Base-by-base conservation (phyloP, 768 basidiomycete genomes). In the Astraeus odoratus region DNA sequence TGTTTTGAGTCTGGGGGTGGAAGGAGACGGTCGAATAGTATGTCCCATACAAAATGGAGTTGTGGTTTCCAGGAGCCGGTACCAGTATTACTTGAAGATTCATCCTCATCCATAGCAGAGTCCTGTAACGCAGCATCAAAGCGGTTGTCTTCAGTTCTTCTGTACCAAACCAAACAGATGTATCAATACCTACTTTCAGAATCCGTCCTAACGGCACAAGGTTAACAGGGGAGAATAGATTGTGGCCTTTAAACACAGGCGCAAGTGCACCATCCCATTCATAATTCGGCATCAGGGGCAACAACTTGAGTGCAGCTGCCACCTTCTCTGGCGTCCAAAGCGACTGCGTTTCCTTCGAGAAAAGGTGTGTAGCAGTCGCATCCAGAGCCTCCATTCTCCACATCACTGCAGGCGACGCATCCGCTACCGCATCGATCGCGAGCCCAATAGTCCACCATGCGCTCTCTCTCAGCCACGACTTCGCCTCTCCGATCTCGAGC, bases 381-480 rank as follows among this genome's bases (percentile, higher is more conserved):
- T 75, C 67, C 12, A 84, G 54, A 4, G 82, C 91, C 19, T 78
- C 72, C 1, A 72, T 69, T 61, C 80, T 83, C 91, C 93, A 96
- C 0, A 74, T 47, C 13, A 83, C 78, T 4, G 77, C 66, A 15
- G 78, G 82, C 12, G 30, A 12, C n/a, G 30, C 30, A 5, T 64
- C 69, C 39, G 75, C 60, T 31, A 88, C 65, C 10, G 72, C 72
- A 48, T 85, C 78, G 39, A 90, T 52, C 0, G 81, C 82, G 38
- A 82, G 67, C 19, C 73, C 66, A 39, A 94, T 67, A 18, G 80
- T 73, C 80, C 90, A 95, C 86, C 89, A 95, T 12, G 83, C 86
- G 57, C 86, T 86, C 64, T 98, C 95, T 30, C 83, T 73, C 40
- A 98, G 65, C 92, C 93, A 97, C 0, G 83, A 81, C 63, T 94